Evolutionary conservation across 2,329 filamentous ascomycete species (phyloP).

Genomic region (Pyricularia sp.): DNA sequence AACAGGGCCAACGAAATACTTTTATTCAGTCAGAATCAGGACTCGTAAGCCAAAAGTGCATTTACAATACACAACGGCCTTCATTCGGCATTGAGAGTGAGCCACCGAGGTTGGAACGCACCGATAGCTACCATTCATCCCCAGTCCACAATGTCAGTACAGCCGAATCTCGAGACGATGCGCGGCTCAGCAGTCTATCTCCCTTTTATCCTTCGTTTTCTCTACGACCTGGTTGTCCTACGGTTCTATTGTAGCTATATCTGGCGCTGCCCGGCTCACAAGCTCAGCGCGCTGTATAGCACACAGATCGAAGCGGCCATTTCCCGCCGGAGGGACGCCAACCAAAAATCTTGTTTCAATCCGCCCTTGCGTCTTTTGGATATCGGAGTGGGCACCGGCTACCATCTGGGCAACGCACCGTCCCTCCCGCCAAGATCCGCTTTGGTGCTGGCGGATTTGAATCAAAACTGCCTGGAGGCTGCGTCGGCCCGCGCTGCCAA

Average conservation of each 20-base stretch:
- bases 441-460: background rate
- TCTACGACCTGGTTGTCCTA: background rate
- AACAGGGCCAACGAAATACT: too few species aligned
- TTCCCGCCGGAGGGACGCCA: background rate
- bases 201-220: background rate
- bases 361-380: background rate
- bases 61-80: too few species aligned
- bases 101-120: too few species aligned
- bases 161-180: too few species aligned
- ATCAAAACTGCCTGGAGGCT: background rate
- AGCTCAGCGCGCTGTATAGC: background rate
- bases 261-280: background rate
- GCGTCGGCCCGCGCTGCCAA: background rate
- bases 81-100: too few species aligned
- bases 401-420: background rate
- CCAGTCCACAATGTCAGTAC: too few species aligned
- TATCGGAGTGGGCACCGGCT: background rate
- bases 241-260: background rate
- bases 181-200: background rate
- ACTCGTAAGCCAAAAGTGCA: too few species aligned
- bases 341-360: background rate
- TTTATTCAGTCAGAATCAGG: too few species aligned
- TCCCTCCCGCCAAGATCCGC: background rate
- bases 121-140: too few species aligned
- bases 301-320: background rate